phyloP scores from a whole-genome alignment of 225 moss, liverwort and hornwort species.

The Bryum argenteum region DNA sequence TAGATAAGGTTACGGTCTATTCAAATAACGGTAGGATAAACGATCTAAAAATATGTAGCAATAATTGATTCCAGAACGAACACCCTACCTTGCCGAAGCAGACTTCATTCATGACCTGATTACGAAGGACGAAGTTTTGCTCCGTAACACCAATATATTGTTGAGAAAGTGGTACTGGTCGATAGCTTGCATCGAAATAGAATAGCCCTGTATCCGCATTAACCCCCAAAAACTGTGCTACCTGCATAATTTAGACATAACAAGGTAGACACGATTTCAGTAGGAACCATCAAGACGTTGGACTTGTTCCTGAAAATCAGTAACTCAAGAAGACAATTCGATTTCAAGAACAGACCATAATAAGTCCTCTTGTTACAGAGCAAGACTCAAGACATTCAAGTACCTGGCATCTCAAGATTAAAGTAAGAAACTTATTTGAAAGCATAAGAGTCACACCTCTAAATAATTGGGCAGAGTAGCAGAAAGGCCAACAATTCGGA shows the following conservation, averaged over 20 bases:
- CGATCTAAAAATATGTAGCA: not conserved
- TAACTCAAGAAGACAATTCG: not conserved
- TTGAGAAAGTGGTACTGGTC: constrained; percentile 94
- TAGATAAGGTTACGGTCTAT: constrained; percentile 3
- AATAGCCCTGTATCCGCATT: constrained; percentile 82
- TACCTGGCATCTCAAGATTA: constrained; percentile 15
- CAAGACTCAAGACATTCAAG: not conserved
- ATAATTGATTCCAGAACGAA: no score
- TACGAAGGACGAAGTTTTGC: constrained; percentile 80
- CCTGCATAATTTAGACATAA: constrained; percentile 48
- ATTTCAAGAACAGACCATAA: constrained; percentile 16
- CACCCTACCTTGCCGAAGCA: constrained; percentile 84
- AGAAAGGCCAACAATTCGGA: constrained; percentile 97
- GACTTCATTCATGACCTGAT: constrained; percentile 93
- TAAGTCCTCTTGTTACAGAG: not conserved
- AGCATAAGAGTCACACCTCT: constrained; percentile 59
- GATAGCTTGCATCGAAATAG: constrained; percentile 95
- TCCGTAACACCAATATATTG: constrained; percentile 97
- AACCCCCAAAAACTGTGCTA: constrained; percentile 86
- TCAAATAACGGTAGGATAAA: constrained; percentile 4
- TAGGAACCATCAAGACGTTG: not conserved
- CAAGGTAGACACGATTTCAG: not conserved
- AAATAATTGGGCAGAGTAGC: constrained; percentile 98
- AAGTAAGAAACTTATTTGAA: constrained; percentile 15
- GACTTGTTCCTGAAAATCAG: constrained; percentile 15